These are phyloP conservation scores for Polytolypa hystricis DNA, from an alignment of 2,329 filamentous ascomycete genomes.

Conservation along the genomic window DNA sequence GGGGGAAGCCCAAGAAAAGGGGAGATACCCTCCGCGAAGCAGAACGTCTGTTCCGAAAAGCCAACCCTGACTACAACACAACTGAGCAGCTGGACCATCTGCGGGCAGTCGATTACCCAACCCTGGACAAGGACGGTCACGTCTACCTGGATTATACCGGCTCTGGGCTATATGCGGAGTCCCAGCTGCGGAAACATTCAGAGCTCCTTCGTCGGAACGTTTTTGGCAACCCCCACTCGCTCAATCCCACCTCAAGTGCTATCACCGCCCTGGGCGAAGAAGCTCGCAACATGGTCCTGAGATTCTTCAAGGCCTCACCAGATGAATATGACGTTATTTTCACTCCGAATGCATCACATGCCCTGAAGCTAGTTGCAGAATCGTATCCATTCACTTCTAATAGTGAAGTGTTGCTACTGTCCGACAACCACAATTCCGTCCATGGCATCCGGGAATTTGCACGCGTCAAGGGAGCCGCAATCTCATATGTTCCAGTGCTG, in stretches of 20 bases:
- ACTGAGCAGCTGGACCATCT: slow-evolving; percentile 6
- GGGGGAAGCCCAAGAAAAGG: slow-evolving; percentile 1
- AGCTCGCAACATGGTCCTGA: slow-evolving; percentile 42
- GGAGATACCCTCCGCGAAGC: slow-evolving; percentile 4
- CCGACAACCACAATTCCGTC: slow-evolving; percentile 48
- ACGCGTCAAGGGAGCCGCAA: slow-evolving; percentile 5
- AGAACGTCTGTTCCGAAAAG: slow-evolving; percentile 7
- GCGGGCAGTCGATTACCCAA: slow-evolving; percentile 8
- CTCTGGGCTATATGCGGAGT: slow-evolving; percentile 7
- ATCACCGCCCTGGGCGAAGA: slow-evolving; percentile 48
- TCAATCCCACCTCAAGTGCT: slow-evolving; percentile 47
- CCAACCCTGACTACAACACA: slow-evolving; percentile 4
- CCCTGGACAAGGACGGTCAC: slow-evolving; percentile 7
- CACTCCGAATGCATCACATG: slow-evolving; percentile 50
- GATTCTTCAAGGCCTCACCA: slow-evolving; percentile 49
- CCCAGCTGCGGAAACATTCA: slow-evolving; percentile 8
- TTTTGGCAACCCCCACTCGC: slow-evolving; percentile 60
- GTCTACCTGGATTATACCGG: slow-evolving; percentile 10
- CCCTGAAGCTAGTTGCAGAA: slow-evolving; percentile 47
- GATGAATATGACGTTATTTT: slow-evolving; percentile 52
- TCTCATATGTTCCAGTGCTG: slow-evolving; percentile 5
- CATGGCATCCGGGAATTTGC: slow-evolving; percentile 45
- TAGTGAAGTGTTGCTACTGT: slow-evolving; percentile 47
- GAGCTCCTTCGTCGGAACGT: slow-evolving; percentile 32
- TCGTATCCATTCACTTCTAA: slow-evolving; percentile 7